Base-by-base conservation (phyloP, 805 yeast genomes). In the Wickerhamiella parazyma region DNA sequence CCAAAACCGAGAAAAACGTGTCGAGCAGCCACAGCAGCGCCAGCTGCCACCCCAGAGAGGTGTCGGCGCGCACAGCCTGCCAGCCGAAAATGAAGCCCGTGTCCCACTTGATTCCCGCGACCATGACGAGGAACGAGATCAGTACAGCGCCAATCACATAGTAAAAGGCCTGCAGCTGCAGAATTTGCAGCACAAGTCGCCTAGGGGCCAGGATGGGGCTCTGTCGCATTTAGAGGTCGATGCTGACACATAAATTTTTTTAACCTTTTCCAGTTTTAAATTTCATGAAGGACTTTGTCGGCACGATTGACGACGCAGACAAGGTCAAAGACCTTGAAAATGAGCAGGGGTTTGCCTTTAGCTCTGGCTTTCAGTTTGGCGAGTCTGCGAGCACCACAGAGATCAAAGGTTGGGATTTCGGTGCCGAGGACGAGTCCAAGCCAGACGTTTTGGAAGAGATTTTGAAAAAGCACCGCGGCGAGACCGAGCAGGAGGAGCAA, bases 381-480 rank as follows among this genome's bases (percentile, higher is more conserved):
- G 43, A 40, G 4, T 24, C 33, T 5, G 38, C 35, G n/a, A 16
- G 33, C 11, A 75, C 73, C 45, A n/a, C 31, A 11, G 43, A 21
- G 16, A 40, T 40, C 19, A 17, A 26, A 2, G 95, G 94, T 4
- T 86, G 96, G 95, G 85, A 85, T 52, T 84, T 86, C 56, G 73
- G 70, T 33, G 75, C 71, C 31, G 66, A 54, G 18, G 31, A 49
- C 33, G 91, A 52, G 44, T 73, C 71, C 49, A 83, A 78, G 48
- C 94, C 85, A 7, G 95, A 89, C 66, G 43, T 46, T 22, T 69
- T 89, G 48, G 95, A 89, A 55, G 76, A 77, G 11, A 89, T 89
- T 43, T 81, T 89, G 52, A 76, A 79, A 64, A 72, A 87, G 60
- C 87, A 83, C 54, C 94, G 95, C 60, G 84, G 94, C 34, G 66